Conservation (phyloP, 768 basidiomycete genomes). For the Ephemerocybe angulata region DNA sequence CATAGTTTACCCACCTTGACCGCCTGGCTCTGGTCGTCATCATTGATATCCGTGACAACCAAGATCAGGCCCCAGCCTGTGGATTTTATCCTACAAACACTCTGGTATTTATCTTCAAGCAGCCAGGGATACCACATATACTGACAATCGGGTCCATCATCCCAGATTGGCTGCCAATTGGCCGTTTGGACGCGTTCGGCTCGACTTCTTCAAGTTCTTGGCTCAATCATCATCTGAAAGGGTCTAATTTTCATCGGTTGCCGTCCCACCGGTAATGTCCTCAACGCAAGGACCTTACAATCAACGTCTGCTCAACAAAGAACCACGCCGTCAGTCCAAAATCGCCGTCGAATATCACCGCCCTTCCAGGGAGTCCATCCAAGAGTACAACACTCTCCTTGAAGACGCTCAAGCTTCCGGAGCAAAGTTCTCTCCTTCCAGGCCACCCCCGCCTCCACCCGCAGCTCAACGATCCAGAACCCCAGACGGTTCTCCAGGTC, state of each 20-base stretch:
- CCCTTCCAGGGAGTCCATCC: conserved; percentile 70
- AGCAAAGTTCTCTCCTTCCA: conserved; percentile 31
- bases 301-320: conserved; percentile 40
- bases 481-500: conserved; percentile 40
- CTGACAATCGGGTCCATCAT: conserved; percentile 1
- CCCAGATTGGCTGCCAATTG: conserved; percentile 1
- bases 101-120: conserved; percentile 8
- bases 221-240: conserved; percentile 8
- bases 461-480: conserved; percentile 42
- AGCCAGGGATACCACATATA: conserved; percentile 5
- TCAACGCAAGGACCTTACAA: conserved; percentile 46
- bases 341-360: conserved; percentile 75
- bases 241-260: conserved; percentile 11
- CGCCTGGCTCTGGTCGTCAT: conserved; percentile 11
- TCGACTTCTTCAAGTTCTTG: not conserved
- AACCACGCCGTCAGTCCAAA: conserved; percentile 51
- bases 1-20: conserved; percentile 5
- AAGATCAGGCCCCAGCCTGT: conserved; percentile 6
- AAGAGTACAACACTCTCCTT: conserved; percentile 73
- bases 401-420: conserved; percentile 53
- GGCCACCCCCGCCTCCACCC: conserved; percentile 38
- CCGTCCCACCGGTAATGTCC: conserved; percentile 31
- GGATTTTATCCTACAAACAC: not conserved
- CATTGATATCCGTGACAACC: conserved; percentile 23
- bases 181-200: conserved; percentile 11